These are phyloP conservation scores for Colletotrichum truncatum DNA, from an alignment of 2,329 filamentous ascomycete genomes.

Conservation along the genomic window DNA sequence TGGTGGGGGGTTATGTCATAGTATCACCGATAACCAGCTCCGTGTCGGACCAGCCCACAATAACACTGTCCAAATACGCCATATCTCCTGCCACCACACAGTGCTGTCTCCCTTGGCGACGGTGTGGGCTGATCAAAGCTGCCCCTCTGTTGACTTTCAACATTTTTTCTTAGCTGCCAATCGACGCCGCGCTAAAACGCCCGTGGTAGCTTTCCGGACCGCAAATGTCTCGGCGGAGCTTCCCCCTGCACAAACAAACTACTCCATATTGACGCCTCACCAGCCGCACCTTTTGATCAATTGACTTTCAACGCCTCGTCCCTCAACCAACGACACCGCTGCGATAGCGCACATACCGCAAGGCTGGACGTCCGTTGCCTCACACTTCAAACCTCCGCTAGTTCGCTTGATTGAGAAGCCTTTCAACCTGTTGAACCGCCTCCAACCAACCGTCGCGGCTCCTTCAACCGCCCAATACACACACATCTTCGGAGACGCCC, in stretches of 20 bases:
- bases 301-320: slow-evolving; percentile 24
- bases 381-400: not conserved
- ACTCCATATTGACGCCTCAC: no score
- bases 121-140: slow-evolving; percentile 15
- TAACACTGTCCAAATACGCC: not conserved
- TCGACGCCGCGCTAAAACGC: slow-evolving; percentile 26
- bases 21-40: slow-evolving; percentile 27
- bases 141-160: slow-evolving; percentile 34
- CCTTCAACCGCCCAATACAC: not conserved
- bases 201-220: slow-evolving; percentile 9
- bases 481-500: not conserved
- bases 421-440: not conserved
- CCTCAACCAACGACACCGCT: not conserved
- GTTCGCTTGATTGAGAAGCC: not conserved
- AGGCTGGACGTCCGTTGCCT: slow-evolving; percentile 8
- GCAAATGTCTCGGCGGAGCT: slow-evolving; percentile 24
- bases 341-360: not conserved
- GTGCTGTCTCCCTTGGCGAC: not conserved
- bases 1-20: slow-evolving; percentile 31
- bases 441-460: not conserved
- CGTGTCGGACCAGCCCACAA: not conserved
- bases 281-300: not conserved
- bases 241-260: slow-evolving; percentile 4
- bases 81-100: not conserved
- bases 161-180: slow-evolving; percentile 32